phyloP scores from a whole-genome alignment of 768 basidiomycete species.

The Sporobolomyces roseus region DNA sequence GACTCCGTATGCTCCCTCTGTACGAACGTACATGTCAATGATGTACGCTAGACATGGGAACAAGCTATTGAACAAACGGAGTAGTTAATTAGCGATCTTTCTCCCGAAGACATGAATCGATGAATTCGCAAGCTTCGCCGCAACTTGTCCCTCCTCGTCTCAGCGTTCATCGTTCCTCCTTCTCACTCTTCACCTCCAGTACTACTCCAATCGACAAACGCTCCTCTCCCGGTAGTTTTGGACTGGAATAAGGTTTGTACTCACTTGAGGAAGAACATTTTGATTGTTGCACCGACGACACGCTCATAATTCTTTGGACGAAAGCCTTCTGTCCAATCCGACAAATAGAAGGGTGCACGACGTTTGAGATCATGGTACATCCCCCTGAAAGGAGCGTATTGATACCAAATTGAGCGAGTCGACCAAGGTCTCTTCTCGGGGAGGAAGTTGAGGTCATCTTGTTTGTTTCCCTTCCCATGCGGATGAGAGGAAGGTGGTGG shows the following conservation, averaged over 20 bases:
- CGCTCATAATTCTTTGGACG: constrained; percentile 62
- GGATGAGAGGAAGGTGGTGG: constrained; percentile 12
- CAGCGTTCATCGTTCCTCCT: too few species aligned
- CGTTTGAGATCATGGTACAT: constrained; percentile 67
- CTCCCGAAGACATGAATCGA: neutral
- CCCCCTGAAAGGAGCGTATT: constrained; percentile 52
- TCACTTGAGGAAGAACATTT: constrained; percentile 81
- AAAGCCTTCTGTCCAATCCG: constrained; percentile 88
- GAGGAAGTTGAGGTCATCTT: constrained; percentile 14
- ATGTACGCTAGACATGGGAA: constrained; percentile 70
- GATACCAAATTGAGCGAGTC: constrained; percentile 19
- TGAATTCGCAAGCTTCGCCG: too few species aligned
- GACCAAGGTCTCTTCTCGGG: constrained; percentile 35
- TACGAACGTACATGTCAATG: constrained; percentile 76
- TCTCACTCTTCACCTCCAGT: too few species aligned
- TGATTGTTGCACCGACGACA: constrained; percentile 75
- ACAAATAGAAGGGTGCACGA: constrained; percentile 71
- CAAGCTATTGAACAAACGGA: constrained; percentile 54
- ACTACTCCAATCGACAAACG: too few species aligned
- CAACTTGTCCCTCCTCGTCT: too few species aligned
- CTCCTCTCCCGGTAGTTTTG: neutral
- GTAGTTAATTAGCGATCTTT: neutral
- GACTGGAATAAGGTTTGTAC: constrained; percentile 47
- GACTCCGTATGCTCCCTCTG: constrained; percentile 82
- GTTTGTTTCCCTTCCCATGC: neutral